A percentile compares a stretch with the other conserved stretches of the same genome.
phyloP scores from a whole-genome alignment of 2,329 filamentous ascomycete genomes.

The Alternaria arbusti region DNA sequence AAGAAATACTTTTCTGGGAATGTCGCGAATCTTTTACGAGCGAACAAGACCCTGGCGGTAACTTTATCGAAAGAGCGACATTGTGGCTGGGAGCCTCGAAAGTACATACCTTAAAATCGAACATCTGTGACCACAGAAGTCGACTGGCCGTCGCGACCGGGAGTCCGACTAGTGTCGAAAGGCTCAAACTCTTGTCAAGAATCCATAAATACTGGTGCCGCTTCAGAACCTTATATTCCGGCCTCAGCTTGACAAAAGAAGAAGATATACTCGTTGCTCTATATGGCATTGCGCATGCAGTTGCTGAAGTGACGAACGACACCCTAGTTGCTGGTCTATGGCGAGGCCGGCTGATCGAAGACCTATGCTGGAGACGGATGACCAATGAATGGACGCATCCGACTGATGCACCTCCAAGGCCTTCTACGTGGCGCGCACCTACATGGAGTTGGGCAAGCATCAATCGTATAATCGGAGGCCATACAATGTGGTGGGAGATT shows the following conservation, averaged over 20 bases:
- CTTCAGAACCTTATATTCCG: background rate
- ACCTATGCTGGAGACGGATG: background rate
- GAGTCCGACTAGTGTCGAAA: background rate
- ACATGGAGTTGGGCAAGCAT: slow-evolving; percentile 10
- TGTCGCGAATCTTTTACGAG: background rate
- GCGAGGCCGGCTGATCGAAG: background rate
- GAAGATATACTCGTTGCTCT: slow-evolving; percentile 13
- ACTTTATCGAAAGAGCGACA: background rate
- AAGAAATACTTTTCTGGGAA: slow-evolving; percentile 16
- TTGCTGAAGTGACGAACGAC: background rate
- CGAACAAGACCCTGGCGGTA: background rate
- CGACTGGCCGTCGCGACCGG: no score
- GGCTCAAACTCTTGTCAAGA: background rate
- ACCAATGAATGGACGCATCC: no score
- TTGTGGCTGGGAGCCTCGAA: no score
- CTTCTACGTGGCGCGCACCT: background rate
- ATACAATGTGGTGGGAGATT: background rate
- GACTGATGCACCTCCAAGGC: background rate
- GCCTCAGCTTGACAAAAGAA: slow-evolving; percentile 4
- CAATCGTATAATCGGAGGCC: background rate
- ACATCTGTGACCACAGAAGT: background rate
- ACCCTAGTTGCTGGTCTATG: slow-evolving; percentile 13
- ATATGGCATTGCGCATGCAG: background rate
- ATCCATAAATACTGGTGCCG: background rate
- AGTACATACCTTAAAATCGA: background rate